A percentile compares a stretch with the other conserved stretches of the same genome.
phyloP scores from a whole-genome alignment of 2,329 filamentous ascomycete species.

The Hymenoscyphus fraxineus region DNA sequence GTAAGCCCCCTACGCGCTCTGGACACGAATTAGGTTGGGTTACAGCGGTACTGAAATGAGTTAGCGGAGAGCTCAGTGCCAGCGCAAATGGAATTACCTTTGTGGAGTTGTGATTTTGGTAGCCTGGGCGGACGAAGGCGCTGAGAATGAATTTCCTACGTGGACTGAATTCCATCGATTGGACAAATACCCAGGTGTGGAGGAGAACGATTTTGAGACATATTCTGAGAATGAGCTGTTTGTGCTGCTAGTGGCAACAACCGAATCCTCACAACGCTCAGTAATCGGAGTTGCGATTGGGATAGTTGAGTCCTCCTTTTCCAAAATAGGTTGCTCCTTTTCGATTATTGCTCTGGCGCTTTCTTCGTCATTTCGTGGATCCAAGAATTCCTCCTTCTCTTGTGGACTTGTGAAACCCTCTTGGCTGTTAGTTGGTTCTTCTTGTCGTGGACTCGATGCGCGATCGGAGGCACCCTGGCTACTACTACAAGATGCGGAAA shows the following conservation, averaged over 20 bases:
- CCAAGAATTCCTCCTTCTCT: conserved; percentile 10
- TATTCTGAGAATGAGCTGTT: conserved; percentile 23
- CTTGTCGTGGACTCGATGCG: conserved; percentile 14
- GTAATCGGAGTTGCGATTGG: neutral
- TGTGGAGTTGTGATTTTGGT: conserved; percentile 37
- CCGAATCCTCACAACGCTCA: neutral
- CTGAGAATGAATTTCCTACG: conserved; percentile 48
- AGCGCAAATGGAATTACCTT: conserved; percentile 38
- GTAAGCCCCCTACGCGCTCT: conserved; percentile 24
- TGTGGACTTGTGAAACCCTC: conserved; percentile 12
- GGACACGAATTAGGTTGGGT: conserved; percentile 31
- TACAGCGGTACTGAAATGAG: conserved; percentile 22
- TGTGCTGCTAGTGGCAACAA: conserved; percentile 3
- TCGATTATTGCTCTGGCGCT: conserved; percentile 1
- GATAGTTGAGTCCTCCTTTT: neutral
- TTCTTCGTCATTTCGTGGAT: conserved; percentile 6
- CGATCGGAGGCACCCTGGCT: conserved; percentile 22
- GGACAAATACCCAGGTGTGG: conserved; percentile 37
- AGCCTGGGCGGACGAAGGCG: conserved; percentile 40
- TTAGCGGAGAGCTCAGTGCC: conserved; percentile 7
- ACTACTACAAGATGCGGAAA: conserved; percentile 23
- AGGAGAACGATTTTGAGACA: conserved; percentile 30
- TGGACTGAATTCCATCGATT: conserved; percentile 50
- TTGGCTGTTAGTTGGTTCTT: conserved; percentile 16
- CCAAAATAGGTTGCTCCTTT: conserved; percentile 3